A percentile compares a stretch with the other conserved stretches of the same genome.
Conservation (phyloP, 345 rosid genomes). For the Abelmoschus esculentus region DNA sequence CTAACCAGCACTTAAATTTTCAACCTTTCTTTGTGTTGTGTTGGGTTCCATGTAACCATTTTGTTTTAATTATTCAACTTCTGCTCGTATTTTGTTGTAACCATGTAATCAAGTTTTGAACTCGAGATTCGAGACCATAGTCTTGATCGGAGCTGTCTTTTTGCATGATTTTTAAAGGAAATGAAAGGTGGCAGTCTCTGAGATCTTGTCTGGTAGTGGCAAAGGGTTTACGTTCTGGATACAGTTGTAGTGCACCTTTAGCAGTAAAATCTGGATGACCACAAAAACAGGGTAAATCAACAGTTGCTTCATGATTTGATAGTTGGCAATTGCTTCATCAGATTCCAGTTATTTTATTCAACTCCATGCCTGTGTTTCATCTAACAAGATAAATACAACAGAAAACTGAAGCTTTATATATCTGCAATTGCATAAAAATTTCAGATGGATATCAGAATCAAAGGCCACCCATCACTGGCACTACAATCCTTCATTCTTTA, state of each 20-base stretch:
- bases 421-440: neutral
- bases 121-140: neutral
- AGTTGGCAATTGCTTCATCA: too few relatives aligned
- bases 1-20: neutral
- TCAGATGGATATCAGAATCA: neutral
- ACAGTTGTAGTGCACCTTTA: neutral
- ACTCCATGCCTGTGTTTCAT: neutral
- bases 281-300: too few relatives aligned
- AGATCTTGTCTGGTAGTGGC: neutral
- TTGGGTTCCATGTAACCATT: conserved; percentile 28
- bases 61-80: too few relatives aligned
- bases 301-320: too few relatives aligned
- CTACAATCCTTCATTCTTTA: neutral
- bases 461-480: neutral
- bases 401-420: neutral
- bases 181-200: neutral
- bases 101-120: neutral
- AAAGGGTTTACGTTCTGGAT: neutral
- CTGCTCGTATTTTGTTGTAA: neutral
- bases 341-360: too few relatives aligned
- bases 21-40: conserved; percentile 16
- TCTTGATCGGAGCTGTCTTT: conserved; percentile 23
- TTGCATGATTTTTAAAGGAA: conserved; percentile 4
- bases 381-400: neutral
- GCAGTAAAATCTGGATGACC: neutral